Base-by-base conservation (phyloP, 257 asterid genomes). In the Asclepias syriaca region DNA sequence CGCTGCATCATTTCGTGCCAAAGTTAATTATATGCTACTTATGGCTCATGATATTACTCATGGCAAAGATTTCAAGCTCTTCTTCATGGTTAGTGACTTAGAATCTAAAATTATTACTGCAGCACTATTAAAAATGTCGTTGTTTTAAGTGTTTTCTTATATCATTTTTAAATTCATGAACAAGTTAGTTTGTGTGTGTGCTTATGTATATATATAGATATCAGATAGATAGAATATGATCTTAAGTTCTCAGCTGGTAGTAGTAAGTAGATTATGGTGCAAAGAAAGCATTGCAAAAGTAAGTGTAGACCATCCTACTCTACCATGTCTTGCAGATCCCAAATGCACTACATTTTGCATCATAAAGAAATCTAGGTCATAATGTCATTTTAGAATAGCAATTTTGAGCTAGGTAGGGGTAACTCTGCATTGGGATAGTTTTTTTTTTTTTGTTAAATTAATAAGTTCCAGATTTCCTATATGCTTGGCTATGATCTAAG, bases 1-100 rank as follows among this genome's bases (percentile, higher is more conserved):
- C 70, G 97, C 97, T 34, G 93, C 95, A 71, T 91, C 98, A 61
- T 94, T 94, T 77, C 98, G 97, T 78, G 95, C 85, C 68, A 91
- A 94, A 88, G 81, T 87, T 66, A 94, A 94, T 80, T 92, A 86
- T 79, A 76, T 89, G 92, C 88, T 94, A 76, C 96, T 91, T 79
- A 87, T 94, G 99, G 98, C 99, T 74, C 98, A 94, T 78, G 98
- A 94, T 84, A 89, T 94, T 75, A 86, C 97, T 76, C 93, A 89
- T 55, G 99, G 97, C 78, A 94, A 89, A 82, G 99, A 94, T 81
- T 94, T 94, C 83, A 84, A 85, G 76, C 93, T 91, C 76, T 94
- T 94, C 77, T 87, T 94, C 85, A 89, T 84, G 99, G 99, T 91
- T 74, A 76, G 88, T 81, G 24, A 12, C 68, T 19, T 39, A 68